Conservation (phyloP, 805 yeast species). For the Sugiyamaella smithiae region DNA sequence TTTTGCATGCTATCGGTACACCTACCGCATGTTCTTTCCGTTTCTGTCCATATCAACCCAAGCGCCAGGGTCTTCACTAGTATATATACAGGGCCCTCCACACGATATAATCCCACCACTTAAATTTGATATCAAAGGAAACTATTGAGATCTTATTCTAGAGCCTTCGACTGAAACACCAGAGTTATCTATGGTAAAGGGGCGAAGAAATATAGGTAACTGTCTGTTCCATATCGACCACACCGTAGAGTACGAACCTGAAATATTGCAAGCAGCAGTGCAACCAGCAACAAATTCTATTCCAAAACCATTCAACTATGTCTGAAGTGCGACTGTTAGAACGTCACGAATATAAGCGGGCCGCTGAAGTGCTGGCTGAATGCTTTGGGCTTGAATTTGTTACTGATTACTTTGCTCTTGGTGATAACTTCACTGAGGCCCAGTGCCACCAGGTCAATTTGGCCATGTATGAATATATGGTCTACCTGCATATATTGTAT, state of each 20-base stretch:
- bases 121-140: no score
- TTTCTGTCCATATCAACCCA: no score
- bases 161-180: not conserved
- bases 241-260: constrained; percentile 7
- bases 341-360: constrained; percentile 47
- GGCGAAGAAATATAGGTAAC: constrained; percentile 2
- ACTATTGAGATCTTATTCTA: no score
- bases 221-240: constrained; percentile 2
- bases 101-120: no score
- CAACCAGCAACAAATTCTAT: not conserved
- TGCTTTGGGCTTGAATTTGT: constrained; percentile 57
- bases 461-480: constrained; percentile 52
- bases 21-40: constrained; percentile 5
- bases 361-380: constrained; percentile 51
- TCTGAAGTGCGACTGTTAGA: constrained; percentile 19
- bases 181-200: constrained; percentile 6
- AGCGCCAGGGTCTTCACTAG: no score
- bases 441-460: constrained; percentile 44
- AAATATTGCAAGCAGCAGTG: not conserved
- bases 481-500: constrained; percentile 48
- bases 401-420: constrained; percentile 47
- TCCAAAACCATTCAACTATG: not conserved
- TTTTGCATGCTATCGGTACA: not conserved
- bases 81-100: no score
- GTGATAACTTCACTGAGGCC: constrained; percentile 36